Conservation (phyloP, 192 early-diverging fungal species). For the Funneliformis mosseae region DNA sequence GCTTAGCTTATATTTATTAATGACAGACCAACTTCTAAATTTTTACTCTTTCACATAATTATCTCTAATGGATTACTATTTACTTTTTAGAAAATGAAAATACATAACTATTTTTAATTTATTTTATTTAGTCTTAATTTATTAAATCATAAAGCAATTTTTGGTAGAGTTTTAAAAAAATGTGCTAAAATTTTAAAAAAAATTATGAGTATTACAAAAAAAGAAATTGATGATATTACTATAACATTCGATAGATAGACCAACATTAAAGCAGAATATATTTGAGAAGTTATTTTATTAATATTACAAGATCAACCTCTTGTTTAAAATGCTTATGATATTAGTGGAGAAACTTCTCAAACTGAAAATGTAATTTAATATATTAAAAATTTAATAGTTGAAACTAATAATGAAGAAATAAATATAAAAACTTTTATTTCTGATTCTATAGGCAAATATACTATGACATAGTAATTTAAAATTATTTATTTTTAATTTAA, state of each 20-base stretch:
- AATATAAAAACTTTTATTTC: conserved; percentile 10
- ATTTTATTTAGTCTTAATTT: no score
- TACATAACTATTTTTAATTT: no score
- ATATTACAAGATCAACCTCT: neutral
- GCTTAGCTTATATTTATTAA: no score
- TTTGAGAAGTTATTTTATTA: neutral
- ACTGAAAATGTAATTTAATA: conserved; percentile 8
- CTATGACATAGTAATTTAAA: neutral
- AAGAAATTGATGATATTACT: neutral
- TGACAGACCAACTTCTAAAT: no score
- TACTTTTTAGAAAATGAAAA: no score
- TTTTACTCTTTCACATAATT: no score
- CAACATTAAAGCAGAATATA: neutral
- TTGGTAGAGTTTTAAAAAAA: no score
- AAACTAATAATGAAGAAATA: conserved; percentile 8
- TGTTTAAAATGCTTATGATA: neutral
- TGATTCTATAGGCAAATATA: conserved; percentile 1
- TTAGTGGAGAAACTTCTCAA: neutral
- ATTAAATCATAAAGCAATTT: neutral
- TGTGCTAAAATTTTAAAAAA: no score
- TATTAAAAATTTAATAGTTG: conserved; percentile 1
- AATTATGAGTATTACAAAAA: no score
- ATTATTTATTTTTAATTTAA: neutral
- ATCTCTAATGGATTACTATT: no score
- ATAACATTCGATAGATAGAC: neutral